Evolutionary conservation across 805 yeast genomes (phyloP).

Genomic region (Lipomyces yamanashiensis): DNA sequence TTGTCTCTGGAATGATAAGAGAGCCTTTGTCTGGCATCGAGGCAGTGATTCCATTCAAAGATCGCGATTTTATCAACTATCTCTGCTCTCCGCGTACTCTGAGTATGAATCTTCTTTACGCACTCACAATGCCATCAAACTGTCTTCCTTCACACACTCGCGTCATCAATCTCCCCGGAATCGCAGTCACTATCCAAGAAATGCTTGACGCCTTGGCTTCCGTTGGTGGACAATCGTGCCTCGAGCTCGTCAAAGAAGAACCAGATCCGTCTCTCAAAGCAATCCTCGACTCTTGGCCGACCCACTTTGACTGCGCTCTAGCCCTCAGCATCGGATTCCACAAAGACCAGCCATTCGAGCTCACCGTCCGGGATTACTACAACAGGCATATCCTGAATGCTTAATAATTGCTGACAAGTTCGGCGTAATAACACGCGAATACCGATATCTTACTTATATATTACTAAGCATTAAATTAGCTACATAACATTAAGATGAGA

Average conservation of each 20-base stretch:
- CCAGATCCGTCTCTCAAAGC: conserved; percentile 26
- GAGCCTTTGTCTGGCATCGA: conserved; percentile 36
- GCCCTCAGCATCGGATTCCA: conserved; percentile 24
- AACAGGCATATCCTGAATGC: not conserved
- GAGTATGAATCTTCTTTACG: conserved; percentile 33
- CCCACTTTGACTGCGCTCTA: conserved; percentile 27
- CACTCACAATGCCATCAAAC: conserved; percentile 26
- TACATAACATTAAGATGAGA: no score
- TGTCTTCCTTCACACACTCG: conserved; percentile 22
- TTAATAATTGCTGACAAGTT: not conserved
- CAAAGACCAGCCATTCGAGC: conserved; percentile 21
- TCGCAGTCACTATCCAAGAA: conserved; percentile 38
- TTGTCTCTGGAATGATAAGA: conserved; percentile 39
- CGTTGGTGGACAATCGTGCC: conserved; percentile 34
- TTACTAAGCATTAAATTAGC: no score
- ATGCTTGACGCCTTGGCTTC: conserved; percentile 38
- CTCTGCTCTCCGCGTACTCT: conserved; percentile 36
- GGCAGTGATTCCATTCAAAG: conserved; percentile 35
- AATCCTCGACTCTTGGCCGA: conserved; percentile 39
- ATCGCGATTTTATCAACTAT: conserved; percentile 34
- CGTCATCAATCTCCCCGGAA: conserved; percentile 39
- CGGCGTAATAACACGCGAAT: no score
- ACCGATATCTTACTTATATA: no score
- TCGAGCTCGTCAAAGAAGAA: conserved; percentile 28
- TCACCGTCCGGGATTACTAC: conserved; percentile 22